Conservation (phyloP, 345 rosid genomes). For the Eucalyptus tenuipes region DNA sequence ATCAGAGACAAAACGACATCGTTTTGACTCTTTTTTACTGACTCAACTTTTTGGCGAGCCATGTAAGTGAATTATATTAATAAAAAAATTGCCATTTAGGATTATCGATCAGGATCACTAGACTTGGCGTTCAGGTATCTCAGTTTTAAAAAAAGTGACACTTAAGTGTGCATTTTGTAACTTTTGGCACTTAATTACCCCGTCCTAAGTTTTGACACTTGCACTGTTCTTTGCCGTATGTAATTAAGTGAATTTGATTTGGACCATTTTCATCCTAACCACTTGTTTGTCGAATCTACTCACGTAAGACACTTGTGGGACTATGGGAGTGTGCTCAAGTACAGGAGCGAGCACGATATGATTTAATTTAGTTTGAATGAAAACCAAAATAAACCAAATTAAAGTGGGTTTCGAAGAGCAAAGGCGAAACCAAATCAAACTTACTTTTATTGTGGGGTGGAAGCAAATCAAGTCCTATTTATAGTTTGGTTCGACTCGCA, state of each 20-base stretch:
- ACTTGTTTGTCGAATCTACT: no score
- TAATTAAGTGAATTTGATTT: no score
- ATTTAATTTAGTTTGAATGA: background rate
- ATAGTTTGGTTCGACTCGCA: no score
- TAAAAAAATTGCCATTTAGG: no score
- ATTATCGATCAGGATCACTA: rapidly evolving
- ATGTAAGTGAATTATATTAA: no score
- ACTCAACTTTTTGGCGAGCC: rapidly evolving
- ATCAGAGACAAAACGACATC: rapidly evolving
- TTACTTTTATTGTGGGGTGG: no score
- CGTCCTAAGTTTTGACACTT: rapidly evolving
- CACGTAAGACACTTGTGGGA: background rate
- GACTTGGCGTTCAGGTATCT: rapidly evolving
- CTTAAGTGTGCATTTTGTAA: rapidly evolving
- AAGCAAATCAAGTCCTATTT: no score
- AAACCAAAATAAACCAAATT: no score
- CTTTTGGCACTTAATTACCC: no score
- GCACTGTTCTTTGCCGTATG: rapidly evolving
- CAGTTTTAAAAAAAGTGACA: rapidly evolving
- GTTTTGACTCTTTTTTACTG: rapidly evolving
- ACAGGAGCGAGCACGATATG: background rate
- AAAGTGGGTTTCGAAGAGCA: no score
- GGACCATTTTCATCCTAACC: no score
- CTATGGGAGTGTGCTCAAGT: background rate
- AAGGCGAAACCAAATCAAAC: no score